Percentiles rank a stretch among this genome's conserved stretches.
These are phyloP conservation scores for Cutaneotrichosporon mucoides DNA, from an alignment of 1,284 basidiomycete species.

Conservation along the genomic window DNA sequence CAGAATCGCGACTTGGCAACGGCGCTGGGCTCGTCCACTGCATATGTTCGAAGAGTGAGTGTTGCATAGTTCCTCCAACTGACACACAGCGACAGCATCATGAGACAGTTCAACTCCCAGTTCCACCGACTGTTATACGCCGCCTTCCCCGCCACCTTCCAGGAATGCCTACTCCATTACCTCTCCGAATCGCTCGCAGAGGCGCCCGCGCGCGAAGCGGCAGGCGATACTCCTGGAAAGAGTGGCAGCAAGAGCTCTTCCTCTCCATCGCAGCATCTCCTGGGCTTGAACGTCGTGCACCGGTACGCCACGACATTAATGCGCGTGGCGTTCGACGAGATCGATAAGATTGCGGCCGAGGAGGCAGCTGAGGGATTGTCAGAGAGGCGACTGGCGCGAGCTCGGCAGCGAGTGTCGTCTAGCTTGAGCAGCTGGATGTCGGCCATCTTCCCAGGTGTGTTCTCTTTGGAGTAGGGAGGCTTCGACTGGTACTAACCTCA, in stretches of 20 bases:
- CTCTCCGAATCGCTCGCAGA: conserved; percentile 30
- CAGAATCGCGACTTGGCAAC: conserved; percentile 41
- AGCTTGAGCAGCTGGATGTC: conserved; percentile 79
- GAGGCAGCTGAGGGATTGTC: conserved; percentile 68
- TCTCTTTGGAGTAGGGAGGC: no score
- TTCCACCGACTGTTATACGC: conserved; percentile 44
- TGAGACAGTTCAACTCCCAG: conserved; percentile 28
- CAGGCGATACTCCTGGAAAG: no score
- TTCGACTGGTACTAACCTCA: no score
- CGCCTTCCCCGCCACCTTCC: conserved; percentile 38
- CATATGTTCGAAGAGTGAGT: conserved; percentile 40
- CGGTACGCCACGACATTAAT: conserved; percentile 79
- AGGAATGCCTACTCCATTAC: conserved; percentile 33
- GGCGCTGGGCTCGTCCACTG: conserved; percentile 41
- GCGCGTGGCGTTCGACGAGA: conserved; percentile 76
- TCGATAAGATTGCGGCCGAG: conserved; percentile 65
- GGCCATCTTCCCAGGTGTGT: conserved; percentile 59
- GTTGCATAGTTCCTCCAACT: not conserved
- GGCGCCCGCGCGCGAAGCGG: no score
- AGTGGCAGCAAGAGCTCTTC: no score
- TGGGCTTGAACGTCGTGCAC: conserved; percentile 70
- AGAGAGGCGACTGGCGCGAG: conserved; percentile 58
- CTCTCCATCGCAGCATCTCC: conserved; percentile 52
- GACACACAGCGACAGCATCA: conserved; percentile 23
- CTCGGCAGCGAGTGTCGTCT: conserved; percentile 70